Base-by-base conservation (phyloP, 2,329 filamentous ascomycete species). In the Fusarium penzigii region DNA sequence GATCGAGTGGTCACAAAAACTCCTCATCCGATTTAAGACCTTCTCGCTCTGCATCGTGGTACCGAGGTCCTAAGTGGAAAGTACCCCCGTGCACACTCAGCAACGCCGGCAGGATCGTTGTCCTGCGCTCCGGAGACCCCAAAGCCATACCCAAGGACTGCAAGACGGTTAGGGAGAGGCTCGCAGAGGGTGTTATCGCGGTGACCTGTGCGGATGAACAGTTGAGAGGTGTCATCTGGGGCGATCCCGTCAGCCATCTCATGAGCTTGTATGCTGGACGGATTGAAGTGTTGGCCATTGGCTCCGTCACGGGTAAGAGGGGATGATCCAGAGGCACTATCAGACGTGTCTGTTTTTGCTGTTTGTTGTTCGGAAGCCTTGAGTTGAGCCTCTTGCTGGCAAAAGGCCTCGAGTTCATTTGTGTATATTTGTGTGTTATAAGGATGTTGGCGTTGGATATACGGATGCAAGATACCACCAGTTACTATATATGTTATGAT, bases 241-340 rank as follows among this genome's bases (percentile, higher is more conserved):
- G 91, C 0, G 90, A 96, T 67, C 88, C 89, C 0, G 76, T 90
- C 41, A 88, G 85, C 67, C 91, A 95, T 72, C 78, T 85, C 61
- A 95, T 96, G 91, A 83, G 77, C 53, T 66, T 94, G 17, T 96
- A 96, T 70, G 83, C 83, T 13, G 81, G 79, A 17, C 75, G 91
- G 48, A 82, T 95, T 42, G 87, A 94, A 68, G 74, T 77, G 5
- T 71, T 96, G 49, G 89, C 89, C 11, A 84, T 86, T 2, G 83
- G 80, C 52, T 89, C 67, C 6, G 64, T 71, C 13, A 71, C 62
- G 14, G 67, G 55, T 2, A 61, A 58, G 50, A 49, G 40, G 46
- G 38, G 17, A 20, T 25, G 29, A 8, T 36, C 17, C 34, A 46
- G 42, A 25, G 20, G 20, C 7, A 7, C 7, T 7, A 25, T 7